Evolutionary conservation across 1,139 yeast species (phyloP), one percentile per base, ranked within the genome.

Genomic region (Hyphopichia fennica): DNA sequence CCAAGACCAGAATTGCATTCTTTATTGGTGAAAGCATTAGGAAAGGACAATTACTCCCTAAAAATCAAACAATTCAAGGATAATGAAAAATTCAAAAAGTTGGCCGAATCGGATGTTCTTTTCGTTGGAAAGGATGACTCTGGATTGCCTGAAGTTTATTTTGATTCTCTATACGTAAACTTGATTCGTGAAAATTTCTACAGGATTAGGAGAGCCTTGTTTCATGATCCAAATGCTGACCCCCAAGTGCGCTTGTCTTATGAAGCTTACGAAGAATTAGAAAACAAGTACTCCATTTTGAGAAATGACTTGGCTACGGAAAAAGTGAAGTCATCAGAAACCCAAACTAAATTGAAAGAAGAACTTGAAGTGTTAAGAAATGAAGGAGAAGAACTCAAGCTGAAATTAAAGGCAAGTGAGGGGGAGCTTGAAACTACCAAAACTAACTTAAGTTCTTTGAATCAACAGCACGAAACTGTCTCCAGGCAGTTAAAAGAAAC

Each of bases 71-170:
- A 87, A 54, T 82, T 95, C 52, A 79, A 81, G 46, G 86, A 86
- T 37, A 71, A 75, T 44, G 62, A 76, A 0, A 59, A 67, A 10
- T 82, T 89, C 56, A 72, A 77, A 16, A 76, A 77, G 39, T 85
- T 80, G 50, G 82, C 79, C 27, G 79, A 75, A 10, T 36, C 51
- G 27, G 31, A 53, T 41, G 40, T 55, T 45, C 31, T 56, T 32
- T 46, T 49, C 37, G 46, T 59, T 38, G 49, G 47, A 11, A 77
- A 79, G 47, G 96, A 89, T 57, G 84, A 81, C 3, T 82, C 96
- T 1, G 99, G 99, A 1, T 71, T 91, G 32, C 99, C 98, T 0
- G 80, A 82, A 44, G 88, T 91, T 1, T 89, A 77, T 52, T 85
- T 93, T 55, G 86, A 84, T 48, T 57, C 77, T 0, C 65, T 73